Conservation (phyloP, 768 basidiomycete genomes). For the Tricholoma matsutake region DNA sequence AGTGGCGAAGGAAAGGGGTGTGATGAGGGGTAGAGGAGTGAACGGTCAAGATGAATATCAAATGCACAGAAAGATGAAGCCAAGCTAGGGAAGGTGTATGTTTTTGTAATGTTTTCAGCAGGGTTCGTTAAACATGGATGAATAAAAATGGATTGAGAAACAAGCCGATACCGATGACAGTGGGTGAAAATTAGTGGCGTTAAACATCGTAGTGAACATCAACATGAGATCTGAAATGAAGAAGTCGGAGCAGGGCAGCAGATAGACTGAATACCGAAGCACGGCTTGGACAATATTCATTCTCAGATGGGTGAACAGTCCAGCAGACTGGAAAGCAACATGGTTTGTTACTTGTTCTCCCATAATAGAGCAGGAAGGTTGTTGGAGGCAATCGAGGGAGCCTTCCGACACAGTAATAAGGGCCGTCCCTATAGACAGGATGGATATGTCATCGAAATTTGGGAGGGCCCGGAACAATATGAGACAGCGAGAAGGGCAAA, state of each 20-base stretch:
- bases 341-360: neutral
- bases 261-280: slow-evolving; percentile 15
- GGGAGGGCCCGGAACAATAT: slow-evolving; percentile 29
- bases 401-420: slow-evolving; percentile 20
- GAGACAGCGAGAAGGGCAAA: slow-evolving; percentile 27
- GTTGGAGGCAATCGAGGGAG: slow-evolving; percentile 9
- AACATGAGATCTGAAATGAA: slow-evolving; percentile 11
- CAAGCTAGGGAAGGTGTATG: slow-evolving; percentile 32
- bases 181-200: slow-evolving; percentile 16
- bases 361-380: neutral
- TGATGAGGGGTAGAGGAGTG: slow-evolving; percentile 18
- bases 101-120: slow-evolving; percentile 49
- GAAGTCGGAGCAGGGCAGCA: slow-evolving; percentile 8
- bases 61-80: slow-evolving; percentile 33
- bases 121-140: slow-evolving; percentile 14
- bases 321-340: slow-evolving; percentile 16
- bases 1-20: slow-evolving; percentile 13
- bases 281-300: slow-evolving; percentile 20
- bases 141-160: slow-evolving; percentile 26
- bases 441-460: slow-evolving; percentile 58
- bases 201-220: slow-evolving; percentile 15
- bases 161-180: slow-evolving; percentile 35
- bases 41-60: slow-evolving; percentile 19
- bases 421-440: slow-evolving; percentile 50
- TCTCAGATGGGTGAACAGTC: slow-evolving; percentile 13